Conservation (phyloP, 768 basidiomycete genomes). For the Boletellus sp. region DNA sequence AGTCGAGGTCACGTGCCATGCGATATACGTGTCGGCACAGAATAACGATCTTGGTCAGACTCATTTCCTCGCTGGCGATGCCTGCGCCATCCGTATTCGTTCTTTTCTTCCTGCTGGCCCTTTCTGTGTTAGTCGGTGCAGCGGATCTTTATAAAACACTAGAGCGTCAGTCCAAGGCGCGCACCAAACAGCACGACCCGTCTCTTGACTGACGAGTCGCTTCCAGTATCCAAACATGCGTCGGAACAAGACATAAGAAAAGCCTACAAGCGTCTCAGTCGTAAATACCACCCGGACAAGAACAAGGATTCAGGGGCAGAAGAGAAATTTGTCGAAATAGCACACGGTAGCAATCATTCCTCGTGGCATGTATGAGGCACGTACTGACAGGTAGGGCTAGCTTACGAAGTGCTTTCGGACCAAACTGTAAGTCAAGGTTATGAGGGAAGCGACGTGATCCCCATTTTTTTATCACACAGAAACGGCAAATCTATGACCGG, state of each 20-base stretch:
- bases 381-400: conserved; percentile 35
- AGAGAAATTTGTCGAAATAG: conserved; percentile 85
- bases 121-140: conserved; percentile 39
- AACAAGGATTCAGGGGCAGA: conserved; percentile 83
- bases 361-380: neutral
- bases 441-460: neutral
- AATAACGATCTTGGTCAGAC: neutral
- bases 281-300: conserved; percentile 93
- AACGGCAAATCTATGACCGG: conserved; percentile 90
- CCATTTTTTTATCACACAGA: conserved; percentile 42
- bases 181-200: conserved; percentile 15
- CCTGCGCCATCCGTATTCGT: conserved; percentile 23
- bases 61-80: conserved; percentile 16
- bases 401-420: conserved; percentile 95
- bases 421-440: conserved; percentile 48
- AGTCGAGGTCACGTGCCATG: conserved; percentile 23
- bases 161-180: conserved; percentile 60
- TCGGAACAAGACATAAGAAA: conserved; percentile 87
- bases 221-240: conserved; percentile 65
- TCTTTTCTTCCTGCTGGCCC: conserved; percentile 29
- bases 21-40: conserved; percentile 29
- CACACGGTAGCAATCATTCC: conserved; percentile 60
- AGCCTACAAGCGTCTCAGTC: conserved; percentile 87
- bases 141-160: conserved; percentile 80
- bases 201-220: conserved; percentile 22